A percentile compares a stretch with the other conserved stretches of the same genome.
Evolutionary conservation across 768 basidiomycete genomes (phyloP).

Genomic region (Phlebiopsis flavidoalba): DNA sequence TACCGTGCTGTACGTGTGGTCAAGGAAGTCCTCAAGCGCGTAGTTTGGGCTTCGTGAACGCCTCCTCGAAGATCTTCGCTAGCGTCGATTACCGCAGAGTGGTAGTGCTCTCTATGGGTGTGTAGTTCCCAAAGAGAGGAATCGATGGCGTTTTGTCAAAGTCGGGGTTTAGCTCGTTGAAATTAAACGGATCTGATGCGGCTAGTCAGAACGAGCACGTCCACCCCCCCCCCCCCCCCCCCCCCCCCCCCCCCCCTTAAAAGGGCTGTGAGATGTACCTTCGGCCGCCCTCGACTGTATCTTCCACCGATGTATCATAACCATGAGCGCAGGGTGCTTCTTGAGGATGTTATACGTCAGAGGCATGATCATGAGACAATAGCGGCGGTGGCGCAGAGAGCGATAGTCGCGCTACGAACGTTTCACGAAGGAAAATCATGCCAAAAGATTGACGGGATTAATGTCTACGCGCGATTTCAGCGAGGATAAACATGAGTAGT

Average conservation of each 20-base stretch:
- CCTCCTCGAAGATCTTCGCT: constrained; percentile 79
- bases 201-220: too few relatives aligned
- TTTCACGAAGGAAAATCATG: constrained; percentile 95
- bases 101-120: constrained; percentile 77
- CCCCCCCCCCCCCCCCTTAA: too few relatives aligned
- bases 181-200: constrained; percentile 63
- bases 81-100: constrained; percentile 83
- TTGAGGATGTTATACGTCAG: constrained; percentile 95
- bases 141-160: constrained; percentile 70
- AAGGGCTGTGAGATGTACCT: constrained; percentile 22
- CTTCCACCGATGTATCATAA: constrained; percentile 77
- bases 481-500: neutral
- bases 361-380: constrained; percentile 87
- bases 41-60: constrained; percentile 93
- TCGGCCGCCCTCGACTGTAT: constrained; percentile 21
- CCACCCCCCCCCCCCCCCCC: too few relatives aligned
- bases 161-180: constrained; percentile 67
- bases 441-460: constrained; percentile 89
- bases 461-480: constrained; percentile 46
- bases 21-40: constrained; percentile 92
- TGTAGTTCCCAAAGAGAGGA: constrained; percentile 93
- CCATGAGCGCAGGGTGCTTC: constrained; percentile 86
- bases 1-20: constrained; percentile 87
- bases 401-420: constrained; percentile 79
- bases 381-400: constrained; percentile 80